A percentile compares a stretch with the other conserved stretches of the same genome.
Evolutionary conservation across 352 stramenopile genomes (phyloP).

Genomic region (Phytopythium mirpurense): DNA sequence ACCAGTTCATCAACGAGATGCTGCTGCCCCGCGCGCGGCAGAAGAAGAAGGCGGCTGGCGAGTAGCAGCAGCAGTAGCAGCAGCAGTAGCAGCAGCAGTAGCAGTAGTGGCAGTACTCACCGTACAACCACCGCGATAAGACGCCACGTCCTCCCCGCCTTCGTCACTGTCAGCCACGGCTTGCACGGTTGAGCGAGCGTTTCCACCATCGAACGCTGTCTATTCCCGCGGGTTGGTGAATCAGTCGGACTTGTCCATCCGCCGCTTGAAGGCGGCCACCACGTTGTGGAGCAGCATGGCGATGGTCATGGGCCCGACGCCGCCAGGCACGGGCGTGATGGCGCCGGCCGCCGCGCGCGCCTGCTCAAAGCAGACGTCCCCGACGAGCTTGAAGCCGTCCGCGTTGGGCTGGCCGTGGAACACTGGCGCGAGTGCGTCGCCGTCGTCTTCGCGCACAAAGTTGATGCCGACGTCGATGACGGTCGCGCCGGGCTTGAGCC

Average conservation of each 20-base stretch:
- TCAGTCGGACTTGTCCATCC: constrained; percentile 30
- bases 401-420: constrained; percentile 51
- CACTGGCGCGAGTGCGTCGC: background rate
- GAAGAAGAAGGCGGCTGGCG: constrained; percentile 33
- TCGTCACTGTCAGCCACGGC: too few relatives aligned
- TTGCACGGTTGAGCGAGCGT: too few relatives aligned
- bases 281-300: constrained; percentile 93
- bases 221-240: constrained; percentile 9
- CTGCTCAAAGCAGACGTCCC: constrained; percentile 93
- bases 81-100: too few relatives aligned
- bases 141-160: too few relatives aligned
- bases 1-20: constrained; percentile 76
- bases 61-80: too few relatives aligned
- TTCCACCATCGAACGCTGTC: background rate
- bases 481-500: constrained; percentile 95
- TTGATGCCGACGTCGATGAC: constrained; percentile 99
- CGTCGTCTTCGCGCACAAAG: constrained; percentile 81
- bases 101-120: too few relatives aligned
- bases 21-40: constrained; percentile 67
- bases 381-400: constrained; percentile 95
- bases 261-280: constrained; percentile 65
- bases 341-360: constrained; percentile 77
- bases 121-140: too few relatives aligned
- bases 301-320: constrained; percentile 99
- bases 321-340: constrained; percentile 97